Evolutionary conservation across 257 asterid species (phyloP).

Genomic region (Przewalskia tangutica): DNA sequence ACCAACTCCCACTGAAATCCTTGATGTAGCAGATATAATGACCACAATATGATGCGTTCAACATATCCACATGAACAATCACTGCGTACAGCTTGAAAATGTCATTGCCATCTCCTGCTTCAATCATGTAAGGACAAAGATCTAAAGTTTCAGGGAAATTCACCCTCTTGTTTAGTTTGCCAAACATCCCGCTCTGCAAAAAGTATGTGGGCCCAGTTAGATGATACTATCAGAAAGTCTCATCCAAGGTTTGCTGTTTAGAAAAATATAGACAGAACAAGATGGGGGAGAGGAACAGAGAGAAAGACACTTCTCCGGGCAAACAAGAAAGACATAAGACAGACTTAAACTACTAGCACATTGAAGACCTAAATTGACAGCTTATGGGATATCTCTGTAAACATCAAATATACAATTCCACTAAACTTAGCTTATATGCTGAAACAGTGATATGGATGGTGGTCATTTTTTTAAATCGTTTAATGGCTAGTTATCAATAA

Average conservation of each 20-base stretch:
- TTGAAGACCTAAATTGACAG: not conserved
- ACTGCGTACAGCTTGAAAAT: slow-evolving; percentile 84
- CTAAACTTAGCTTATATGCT: not conserved
- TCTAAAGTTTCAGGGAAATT: slow-evolving; percentile 69
- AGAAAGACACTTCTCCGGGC: not conserved
- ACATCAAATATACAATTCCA: not conserved
- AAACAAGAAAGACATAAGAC: not conserved
- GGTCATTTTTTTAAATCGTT: not conserved
- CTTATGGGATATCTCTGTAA: not conserved
- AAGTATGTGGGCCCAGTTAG: not conserved
- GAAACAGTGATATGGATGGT: not conserved
- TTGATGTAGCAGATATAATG: slow-evolving; percentile 88
- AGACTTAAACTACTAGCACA: not conserved
- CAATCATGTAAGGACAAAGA: slow-evolving; percentile 74
- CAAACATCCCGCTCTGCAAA: slow-evolving; percentile 78
- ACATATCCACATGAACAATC: slow-evolving; percentile 86
- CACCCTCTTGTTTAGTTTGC: slow-evolving; percentile 88
- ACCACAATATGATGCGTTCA: slow-evolving; percentile 86
- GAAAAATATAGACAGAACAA: not conserved
- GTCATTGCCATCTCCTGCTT: slow-evolving; percentile 47
- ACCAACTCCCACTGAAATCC: slow-evolving; percentile 77
- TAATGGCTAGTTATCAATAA: not conserved
- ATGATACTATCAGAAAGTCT: not conserved
- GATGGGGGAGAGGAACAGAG: not conserved
- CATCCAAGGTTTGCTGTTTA: not conserved